These are phyloP conservation scores for Xerocomellus chrysenteron DNA, from an alignment of 768 basidiomycete species.

Conservation along the genomic window DNA sequence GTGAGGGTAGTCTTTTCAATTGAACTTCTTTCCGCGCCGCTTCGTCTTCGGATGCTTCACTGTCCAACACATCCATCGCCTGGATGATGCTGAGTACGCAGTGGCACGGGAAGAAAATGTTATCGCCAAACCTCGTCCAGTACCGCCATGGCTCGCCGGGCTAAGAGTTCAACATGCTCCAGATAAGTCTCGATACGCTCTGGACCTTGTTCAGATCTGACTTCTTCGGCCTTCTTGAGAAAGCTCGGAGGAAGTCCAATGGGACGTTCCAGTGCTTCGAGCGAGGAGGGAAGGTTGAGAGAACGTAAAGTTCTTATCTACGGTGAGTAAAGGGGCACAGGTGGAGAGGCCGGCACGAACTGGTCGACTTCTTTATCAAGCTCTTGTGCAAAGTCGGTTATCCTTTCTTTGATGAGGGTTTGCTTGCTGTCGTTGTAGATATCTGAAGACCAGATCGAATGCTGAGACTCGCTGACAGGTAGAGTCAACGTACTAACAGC, in stretches of 20 bases:
- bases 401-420: conserved; percentile 64
- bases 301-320: conserved; percentile 58
- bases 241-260: conserved; percentile 88
- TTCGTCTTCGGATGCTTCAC: conserved; percentile 86
- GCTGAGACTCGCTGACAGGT: background rate
- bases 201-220: conserved; percentile 76
- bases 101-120: background rate
- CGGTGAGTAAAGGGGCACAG: conserved; percentile 2
- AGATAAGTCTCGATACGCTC: conserved; percentile 68
- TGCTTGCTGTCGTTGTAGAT: conserved; percentile 85
- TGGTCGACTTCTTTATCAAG: conserved; percentile 59
- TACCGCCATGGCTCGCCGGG: conserved; percentile 55
- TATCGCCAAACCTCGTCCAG: conserved; percentile 66
- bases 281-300: conserved; percentile 77
- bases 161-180: conserved; percentile 68
- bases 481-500: conserved; percentile 68
- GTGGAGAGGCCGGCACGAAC: conserved; percentile 40
- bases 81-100: conserved; percentile 30
- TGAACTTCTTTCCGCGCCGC: conserved; percentile 51
- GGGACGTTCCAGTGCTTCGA: conserved; percentile 86
- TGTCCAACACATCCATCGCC: conserved; percentile 90
- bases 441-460: conserved; percentile 40
- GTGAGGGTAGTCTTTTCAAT: conserved; percentile 61
- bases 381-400: conserved; percentile 58
- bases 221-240: conserved; percentile 80